These are phyloP conservation scores for Mycena sanguinolenta DNA, from an alignment of 768 basidiomycete genomes.

Conservation along the genomic window DNA sequence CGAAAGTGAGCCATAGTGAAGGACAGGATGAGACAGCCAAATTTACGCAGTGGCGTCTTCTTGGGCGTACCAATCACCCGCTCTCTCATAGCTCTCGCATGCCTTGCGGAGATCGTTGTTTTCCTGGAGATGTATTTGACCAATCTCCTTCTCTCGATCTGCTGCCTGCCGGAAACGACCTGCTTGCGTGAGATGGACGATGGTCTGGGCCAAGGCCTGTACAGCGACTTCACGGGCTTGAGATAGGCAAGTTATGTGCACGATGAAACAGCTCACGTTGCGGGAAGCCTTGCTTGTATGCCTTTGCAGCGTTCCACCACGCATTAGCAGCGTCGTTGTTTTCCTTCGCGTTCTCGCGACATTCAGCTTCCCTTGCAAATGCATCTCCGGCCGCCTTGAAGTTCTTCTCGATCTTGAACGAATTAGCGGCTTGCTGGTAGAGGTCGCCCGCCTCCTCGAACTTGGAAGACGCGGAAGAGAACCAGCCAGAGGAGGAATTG, in stretches of 20 bases:
- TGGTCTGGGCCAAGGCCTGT: constrained; percentile 86
- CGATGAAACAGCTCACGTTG: constrained; percentile 70
- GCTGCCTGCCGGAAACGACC: constrained; percentile 98
- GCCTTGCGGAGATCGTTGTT: constrained; percentile 84
- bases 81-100: constrained; percentile 91
- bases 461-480: constrained; percentile 85
- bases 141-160: constrained; percentile 98
- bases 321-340: constrained; percentile 96
- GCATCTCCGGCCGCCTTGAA: constrained; percentile 95
- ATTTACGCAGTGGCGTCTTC: constrained; percentile 96
- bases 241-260: constrained; percentile 14
- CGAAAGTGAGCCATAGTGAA: constrained; percentile 6
- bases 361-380: constrained; percentile 94
- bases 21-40: not conserved
- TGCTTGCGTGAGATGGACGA: constrained; percentile 82
- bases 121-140: constrained; percentile 91
- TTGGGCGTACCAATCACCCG: constrained; percentile 97
- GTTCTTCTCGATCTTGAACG: constrained; percentile 91
- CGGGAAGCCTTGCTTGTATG: constrained; percentile 90
- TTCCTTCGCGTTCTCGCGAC: constrained; percentile 90
- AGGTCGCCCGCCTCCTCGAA: constrained; percentile 97
- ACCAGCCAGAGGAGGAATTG: constrained; percentile 89
- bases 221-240: constrained; percentile 79
- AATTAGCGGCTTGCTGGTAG: constrained; percentile 94
- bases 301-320: constrained; percentile 98